Evolutionary conservation across 139 green algal species (phyloP).

Genomic region (Chlamydomonas sp.): DNA sequence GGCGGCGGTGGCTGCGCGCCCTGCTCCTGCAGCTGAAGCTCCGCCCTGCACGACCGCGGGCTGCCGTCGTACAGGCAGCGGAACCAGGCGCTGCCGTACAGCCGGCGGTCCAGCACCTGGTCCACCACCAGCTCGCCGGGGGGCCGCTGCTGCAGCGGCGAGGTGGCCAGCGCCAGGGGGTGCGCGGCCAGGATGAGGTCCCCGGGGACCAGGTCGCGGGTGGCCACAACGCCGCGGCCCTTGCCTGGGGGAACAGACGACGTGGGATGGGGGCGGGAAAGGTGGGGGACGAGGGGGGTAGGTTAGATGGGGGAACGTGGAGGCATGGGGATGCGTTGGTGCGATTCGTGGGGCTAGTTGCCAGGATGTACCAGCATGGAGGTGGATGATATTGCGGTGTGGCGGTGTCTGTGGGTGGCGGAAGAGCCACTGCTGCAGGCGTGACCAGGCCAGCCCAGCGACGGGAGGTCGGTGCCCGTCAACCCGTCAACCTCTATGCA

Average conservation of each 20-base stretch:
- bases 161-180: conserved; percentile 21
- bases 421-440: no score
- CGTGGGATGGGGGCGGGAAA: no score
- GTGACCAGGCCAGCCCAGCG: no score
- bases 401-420: no score
- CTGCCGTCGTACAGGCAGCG: conserved; percentile 17
- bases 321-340: no score
- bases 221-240: conserved; percentile 39
- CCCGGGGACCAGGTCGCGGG: conserved; percentile 9
- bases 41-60: neutral
- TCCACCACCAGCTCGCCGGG: conserved; percentile 44
- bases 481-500: no score
- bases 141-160: conserved; percentile 10
- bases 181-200: conserved; percentile 36
- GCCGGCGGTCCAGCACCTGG: conserved; percentile 18
- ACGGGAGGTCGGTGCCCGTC: no score
- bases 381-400: no score
- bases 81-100: conserved; percentile 34
- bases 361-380: no score
- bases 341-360: no score
- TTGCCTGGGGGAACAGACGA: conserved; percentile 34
- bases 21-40: neutral
- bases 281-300: neutral
- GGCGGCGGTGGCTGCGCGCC: neutral
- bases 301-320: neutral